Conservation (phyloP, 148 eudicot genomes). For the Rhododendron ferrugineum region DNA sequence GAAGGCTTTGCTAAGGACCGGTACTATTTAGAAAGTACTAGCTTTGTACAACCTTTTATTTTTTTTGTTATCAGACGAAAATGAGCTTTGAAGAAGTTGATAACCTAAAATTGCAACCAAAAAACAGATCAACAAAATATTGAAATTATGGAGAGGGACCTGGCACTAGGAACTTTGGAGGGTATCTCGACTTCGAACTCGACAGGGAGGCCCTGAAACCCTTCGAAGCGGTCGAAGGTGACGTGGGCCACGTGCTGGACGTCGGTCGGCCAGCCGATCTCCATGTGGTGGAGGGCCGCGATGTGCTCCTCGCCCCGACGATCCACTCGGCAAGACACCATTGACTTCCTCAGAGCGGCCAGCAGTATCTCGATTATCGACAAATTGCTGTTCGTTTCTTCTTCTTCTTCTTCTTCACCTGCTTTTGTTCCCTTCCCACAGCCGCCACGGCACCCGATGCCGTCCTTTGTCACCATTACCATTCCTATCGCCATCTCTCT, state of each 20-base stretch:
- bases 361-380: constrained; percentile 36
- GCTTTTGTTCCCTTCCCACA: constrained; percentile 16
- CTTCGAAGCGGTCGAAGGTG: constrained; percentile 81
- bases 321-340: constrained; percentile 45
- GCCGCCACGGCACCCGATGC: constrained; percentile 14
- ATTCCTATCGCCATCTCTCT: constrained; percentile 33
- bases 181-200: constrained; percentile 73
- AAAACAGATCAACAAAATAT: neutral
- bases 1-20: neutral
- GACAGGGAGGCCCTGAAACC: constrained; percentile 82
- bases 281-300: constrained; percentile 57
- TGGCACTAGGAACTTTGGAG: constrained; percentile 75
- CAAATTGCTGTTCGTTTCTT: constrained; percentile 29
- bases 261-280: constrained; percentile 93
- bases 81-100: neutral
- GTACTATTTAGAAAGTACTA: no score
- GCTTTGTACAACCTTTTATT: no score
- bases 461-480: constrained; percentile 38
- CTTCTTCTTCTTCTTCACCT: neutral
- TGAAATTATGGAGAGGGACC: constrained; percentile 25
- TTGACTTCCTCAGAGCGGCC: constrained; percentile 49
- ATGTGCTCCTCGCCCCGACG: constrained; percentile 28
- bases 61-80: no score
- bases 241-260: constrained; percentile 91
- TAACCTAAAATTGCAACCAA: neutral